A percentile compares a stretch with the other conserved stretches of the same genome.
These are phyloP conservation scores for Gossypium australe DNA, from an alignment of 345 rosid species.

Conservation along the genomic window DNA sequence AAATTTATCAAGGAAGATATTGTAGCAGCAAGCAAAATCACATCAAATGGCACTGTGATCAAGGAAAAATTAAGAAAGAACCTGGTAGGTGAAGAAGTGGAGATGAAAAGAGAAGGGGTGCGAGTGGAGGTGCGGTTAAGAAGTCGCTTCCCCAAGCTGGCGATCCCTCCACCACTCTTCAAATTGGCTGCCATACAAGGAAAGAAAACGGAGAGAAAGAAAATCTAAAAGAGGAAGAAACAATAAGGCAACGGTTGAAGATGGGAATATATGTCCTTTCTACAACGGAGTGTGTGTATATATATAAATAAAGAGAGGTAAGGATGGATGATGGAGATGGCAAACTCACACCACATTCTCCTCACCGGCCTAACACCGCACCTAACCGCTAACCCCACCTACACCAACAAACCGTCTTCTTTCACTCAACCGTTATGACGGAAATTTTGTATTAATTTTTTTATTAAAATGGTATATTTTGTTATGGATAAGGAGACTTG, in stretches of 20 bases:
- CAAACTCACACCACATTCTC: neutral
- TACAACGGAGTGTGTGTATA: neutral
- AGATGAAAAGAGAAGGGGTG: slow-evolving; percentile 11
- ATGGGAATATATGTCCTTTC: no score
- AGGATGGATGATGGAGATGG: neutral
- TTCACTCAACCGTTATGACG: neutral
- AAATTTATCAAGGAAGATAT: neutral
- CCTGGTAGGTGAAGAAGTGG: slow-evolving; percentile 11
- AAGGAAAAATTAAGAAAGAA: neutral
- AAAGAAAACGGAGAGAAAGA: neutral
- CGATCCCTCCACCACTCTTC: slow-evolving; percentile 43
- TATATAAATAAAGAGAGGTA: neutral
- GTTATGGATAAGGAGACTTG: no score
- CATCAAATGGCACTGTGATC: no score
- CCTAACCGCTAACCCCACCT: neutral
- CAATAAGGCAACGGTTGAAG: neutral
- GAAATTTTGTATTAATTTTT: neutral
- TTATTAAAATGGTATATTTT: neutral
- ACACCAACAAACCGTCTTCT: neutral
- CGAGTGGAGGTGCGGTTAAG: slow-evolving; percentile 22
- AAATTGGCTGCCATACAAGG: slow-evolving; percentile 56
- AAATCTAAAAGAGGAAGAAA: neutral
- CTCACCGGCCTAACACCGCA: slow-evolving; percentile 4
- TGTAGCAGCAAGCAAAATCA: neutral
- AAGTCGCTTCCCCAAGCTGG: slow-evolving; percentile 41